Base-by-base conservation (phyloP, 2,329 filamentous ascomycete species). In the Rhynchosporium secalis region DNA sequence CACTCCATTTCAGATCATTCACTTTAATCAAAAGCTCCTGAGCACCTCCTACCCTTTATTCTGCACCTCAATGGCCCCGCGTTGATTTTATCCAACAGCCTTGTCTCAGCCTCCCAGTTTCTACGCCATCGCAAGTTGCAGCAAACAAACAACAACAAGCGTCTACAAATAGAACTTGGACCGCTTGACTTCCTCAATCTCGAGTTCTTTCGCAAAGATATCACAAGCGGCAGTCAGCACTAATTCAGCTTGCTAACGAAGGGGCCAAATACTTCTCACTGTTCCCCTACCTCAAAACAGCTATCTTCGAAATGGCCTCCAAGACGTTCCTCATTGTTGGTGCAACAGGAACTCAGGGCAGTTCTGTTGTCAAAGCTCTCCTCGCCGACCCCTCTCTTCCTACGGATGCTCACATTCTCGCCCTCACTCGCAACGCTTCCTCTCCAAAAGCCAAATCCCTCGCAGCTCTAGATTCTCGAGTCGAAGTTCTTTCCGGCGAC, bases 381-480 rank as follows among this genome's bases (percentile, higher is more conserved):
- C 57, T 76, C 86, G 36, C 58, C 31, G 56, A 46, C 29, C 75
- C 46, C 49, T 65, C 5, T 59, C 58, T 58, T 31, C 60, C 58
- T 28, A n/a, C 58, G 36, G 45, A 57, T 12, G 55, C 64, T 15
- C 47, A 62, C 49, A 64, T 70, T 29, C 57, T 66, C 15, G 86
- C 86, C 6, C 77, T 88, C 28, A 88, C 86, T 2, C 82, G 86
- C 64, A 79, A 87, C 68, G 68, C 79, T 0, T 71, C 74, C n/a
- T 85, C 83, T 0, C 55, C 74, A 0, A 78, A 78, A 1, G 82
- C 85, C 0, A 77, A 83, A 69, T 69, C 33, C 68, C 70, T 78
- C 13, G 68, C 73, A 3, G 59, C 73, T 15, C 75, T 78, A 61
- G 76, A 78, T 8, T 72, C 80, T 5, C 75, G 77, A 26, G 77